Conservation (phyloP, 1,284 basidiomycete species). For the Ceratorhiza oryzae-sativae region DNA sequence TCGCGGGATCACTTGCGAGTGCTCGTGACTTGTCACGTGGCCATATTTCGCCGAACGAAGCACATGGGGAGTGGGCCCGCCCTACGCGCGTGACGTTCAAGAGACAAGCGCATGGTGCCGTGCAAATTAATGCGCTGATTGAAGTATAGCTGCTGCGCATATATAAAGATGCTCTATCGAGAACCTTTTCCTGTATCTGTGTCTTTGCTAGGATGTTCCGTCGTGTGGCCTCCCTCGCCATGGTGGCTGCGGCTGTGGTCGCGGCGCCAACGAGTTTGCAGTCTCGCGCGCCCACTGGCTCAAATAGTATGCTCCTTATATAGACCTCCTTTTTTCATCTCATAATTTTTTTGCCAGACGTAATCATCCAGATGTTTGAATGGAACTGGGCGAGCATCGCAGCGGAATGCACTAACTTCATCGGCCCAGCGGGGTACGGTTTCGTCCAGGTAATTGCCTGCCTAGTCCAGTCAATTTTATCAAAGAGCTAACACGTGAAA, state of each 20-base stretch:
- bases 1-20: neutral
- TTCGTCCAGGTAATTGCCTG: conserved; percentile 48
- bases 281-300: conserved; percentile 19
- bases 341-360: conserved; percentile 11
- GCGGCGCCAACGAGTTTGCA: conserved; percentile 17
- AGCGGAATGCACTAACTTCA: conserved; percentile 42
- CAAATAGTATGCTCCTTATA: conserved; percentile 7
- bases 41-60: neutral
- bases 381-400: conserved; percentile 43
- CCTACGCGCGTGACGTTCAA: neutral
- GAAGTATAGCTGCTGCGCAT: neutral
- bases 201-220: conserved; percentile 10
- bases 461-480: neutral
- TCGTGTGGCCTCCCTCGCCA: conserved; percentile 3
- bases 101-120: neutral
- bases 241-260: neutral
- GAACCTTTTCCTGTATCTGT: neutral
- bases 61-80: neutral
- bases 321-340: neutral
- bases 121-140: too few relatives aligned
- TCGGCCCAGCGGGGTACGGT: conserved; percentile 41
- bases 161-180: neutral
- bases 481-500: neutral
- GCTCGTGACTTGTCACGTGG: conserved; percentile 6
- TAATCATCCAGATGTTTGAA: conserved; percentile 42